Base-by-base conservation (phyloP, 768 basidiomycete genomes). In the Lactarius pseudohatsudake region DNA sequence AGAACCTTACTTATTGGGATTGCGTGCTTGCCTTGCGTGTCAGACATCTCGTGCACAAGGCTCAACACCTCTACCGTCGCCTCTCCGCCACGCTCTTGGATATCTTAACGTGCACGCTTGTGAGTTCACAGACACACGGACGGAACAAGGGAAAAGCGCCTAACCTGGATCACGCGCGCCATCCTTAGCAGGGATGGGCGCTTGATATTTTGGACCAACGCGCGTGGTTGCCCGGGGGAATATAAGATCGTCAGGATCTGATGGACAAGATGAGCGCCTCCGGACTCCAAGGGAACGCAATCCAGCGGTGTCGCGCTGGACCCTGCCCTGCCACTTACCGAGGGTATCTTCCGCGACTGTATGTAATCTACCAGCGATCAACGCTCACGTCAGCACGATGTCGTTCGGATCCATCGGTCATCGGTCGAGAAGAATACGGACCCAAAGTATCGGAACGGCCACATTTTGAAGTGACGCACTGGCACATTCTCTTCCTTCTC, bases 361-460 rank as follows among this genome's bases (percentile, higher is more conserved):
- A 77, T 95, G 90, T 78, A 89, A 85, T 32, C 94, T 96, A 75
- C 61, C 36, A 38, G 36, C 20, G 16, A 57, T 18, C 41, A 64
- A 47, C 30, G 67, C 59, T 54, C 22, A 36, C 60, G 45, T 72
- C 74, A 72, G 65, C 62, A 32, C 43, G 20, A 55, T 28, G 32
- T 41, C 55, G 34, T 40, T n/a, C 55, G 64, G 54, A 38, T 38
- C 36, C 36, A 10, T 38, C 36, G 60, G 18, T 40, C 34, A 40
- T 26, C 9, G 54, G 13, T 15, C 11, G 5, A 15, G 43, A 30
- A 41, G 45, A 28, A 16, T 30, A 50, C 90, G 77, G 76, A 95
- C 95, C 95, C 95, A 76, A 98, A 98, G 79, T 99, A 99, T 64
- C 97, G 84, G 79, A 96, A 97, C 4, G 88, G 92, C 92, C 90